Base-by-base conservation (phyloP, 441 rosid species). In the Pelargonium cotyledonis region DNA sequence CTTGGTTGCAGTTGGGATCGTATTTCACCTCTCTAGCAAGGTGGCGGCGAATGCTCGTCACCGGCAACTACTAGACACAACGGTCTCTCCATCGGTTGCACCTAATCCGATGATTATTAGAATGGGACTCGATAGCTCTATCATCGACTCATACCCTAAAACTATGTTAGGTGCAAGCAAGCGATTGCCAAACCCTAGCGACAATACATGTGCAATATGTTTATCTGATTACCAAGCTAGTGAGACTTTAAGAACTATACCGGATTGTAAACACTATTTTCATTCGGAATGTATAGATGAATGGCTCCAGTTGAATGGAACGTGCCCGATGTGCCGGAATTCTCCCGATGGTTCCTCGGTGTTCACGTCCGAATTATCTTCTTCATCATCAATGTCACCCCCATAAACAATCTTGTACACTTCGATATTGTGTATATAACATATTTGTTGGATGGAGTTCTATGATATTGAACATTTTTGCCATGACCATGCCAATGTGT, bases 131-230 rank as follows among this genome's bases (percentile, higher is more conserved):
- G 63, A 64, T 26, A 18, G 21, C 3, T 19, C 63, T 19, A 70
- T 8, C 1, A 0, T 35, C 9, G 38, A 64, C 2, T 15, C 41
- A 21, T 38, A 8, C 63, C 63, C 51, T 1, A 1, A 15, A 38
- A 35, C 51, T 11, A 4, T 51, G 29, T 35, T 70, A 9, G 63
- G 63, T 1, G 63, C 47, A 14, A 70, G 73, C 7, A 18, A n/a
- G 19, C 4, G 4, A 14, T 35, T 70, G 61, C 73, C 68, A 14
- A 40, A 63, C 15, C 73, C 73, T n/a, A 51, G 31, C 12, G 68
- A 64, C 47, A 15, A 29, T 23, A 18, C 68, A 0, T 35, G 73
- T 12, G 31, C 73, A 6, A 7, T 64, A 5, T 35, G 63, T 40
- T 40, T 49, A 12, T 49, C 9, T 3, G 21, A 64, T 19, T 64